These are phyloP conservation scores for Sequoiadendron giganteum DNA, from an alignment of 75 land plant species.

Conservation along the genomic window DNA sequence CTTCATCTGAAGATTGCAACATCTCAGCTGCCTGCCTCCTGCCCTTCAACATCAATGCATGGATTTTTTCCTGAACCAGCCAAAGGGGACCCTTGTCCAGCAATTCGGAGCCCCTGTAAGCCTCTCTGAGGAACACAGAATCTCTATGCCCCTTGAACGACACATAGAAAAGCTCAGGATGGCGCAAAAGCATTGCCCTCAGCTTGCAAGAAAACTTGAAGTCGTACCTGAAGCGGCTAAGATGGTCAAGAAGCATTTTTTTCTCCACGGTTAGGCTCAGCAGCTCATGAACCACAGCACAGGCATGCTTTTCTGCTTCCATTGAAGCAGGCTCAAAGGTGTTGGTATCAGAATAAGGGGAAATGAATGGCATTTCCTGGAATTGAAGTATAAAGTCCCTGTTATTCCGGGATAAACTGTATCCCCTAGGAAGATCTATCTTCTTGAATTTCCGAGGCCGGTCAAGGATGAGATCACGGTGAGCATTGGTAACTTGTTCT, in stretches of 20 bases:
- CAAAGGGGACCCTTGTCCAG: conserved; percentile 58
- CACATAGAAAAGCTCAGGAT: conserved; percentile 92
- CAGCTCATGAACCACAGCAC: conserved; percentile 81
- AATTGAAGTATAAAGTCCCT: conserved; percentile 53
- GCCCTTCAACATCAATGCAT: conserved; percentile 51
- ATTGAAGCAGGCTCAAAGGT: conserved; percentile 28
- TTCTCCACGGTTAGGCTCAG: conserved; percentile 81
- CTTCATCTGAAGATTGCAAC: conserved; percentile 14
- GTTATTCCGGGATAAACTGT: conserved; percentile 59
- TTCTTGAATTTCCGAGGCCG: conserved; percentile 56
- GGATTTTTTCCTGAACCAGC: conserved; percentile 43
- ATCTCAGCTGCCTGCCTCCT: conserved; percentile 45
- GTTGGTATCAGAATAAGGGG: conserved; percentile 49
- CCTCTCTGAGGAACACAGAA: conserved; percentile 87
- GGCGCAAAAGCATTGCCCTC: conserved; percentile 76
- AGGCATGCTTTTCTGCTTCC: conserved; percentile 79
- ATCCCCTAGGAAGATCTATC: conserved; percentile 54
- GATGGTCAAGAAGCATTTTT: conserved; percentile 69
- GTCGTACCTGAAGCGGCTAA: conserved; percentile 86
- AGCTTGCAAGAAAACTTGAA: conserved; percentile 74
- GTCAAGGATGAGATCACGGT: conserved; percentile 36
- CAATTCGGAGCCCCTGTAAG: conserved; percentile 57
- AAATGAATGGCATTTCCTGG: conserved; percentile 51
- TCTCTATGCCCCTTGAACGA: conserved; percentile 75
- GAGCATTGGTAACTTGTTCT: neutral